Evolutionary conservation across 495 filamentous ascomycete species (phyloP), one percentile per base, ranked within the genome.

Genomic region (Venustampulla echinocandica): DNA sequence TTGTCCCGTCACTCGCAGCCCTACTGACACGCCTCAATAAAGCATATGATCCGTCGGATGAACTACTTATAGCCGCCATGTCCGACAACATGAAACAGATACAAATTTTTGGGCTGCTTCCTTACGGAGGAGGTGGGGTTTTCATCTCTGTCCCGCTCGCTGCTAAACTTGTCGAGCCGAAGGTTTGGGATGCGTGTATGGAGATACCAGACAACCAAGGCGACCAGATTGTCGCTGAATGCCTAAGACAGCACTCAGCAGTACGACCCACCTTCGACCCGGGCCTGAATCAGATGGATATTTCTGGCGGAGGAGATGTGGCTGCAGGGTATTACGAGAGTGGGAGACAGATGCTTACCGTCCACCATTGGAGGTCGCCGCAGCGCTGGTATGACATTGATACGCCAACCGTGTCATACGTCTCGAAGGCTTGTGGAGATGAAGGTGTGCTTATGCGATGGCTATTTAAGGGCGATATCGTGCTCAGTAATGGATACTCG

Each of bases 111-210:
- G 81, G 82, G 2, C 69, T 76, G 55, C 78, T 82, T 64, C 80
- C 78, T 11, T 85, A 76, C 54, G 81, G 82, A 47, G 82, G 82
- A 48, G 82, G 79, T 14, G 82, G 82, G 54, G 68, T 81, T 17
- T 85, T 84, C 50, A 62, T 87, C 22, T 79, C 74, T 13, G 63
- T 71, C 36, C 74, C 81, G 7, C 67, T 85, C 10, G 72, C 79
- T 5, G 63, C 67, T 15, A 59, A 73, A 34, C 59, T 85, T 15
- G 67, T 67, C 19, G 59, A 67, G n/a, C 65, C 74, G 44, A 69
- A 46, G 4, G 34, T 50, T 15, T 49, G 42, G 49, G 35, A 47
- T 1, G 23, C n/a, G 15, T 56, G 54, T 36, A 38, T 56, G 14
- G 20, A 38, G 3, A 38, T 18, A n/a, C 3, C 18, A 1, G 39